phyloP scores from a whole-genome alignment of 371 early-diverging fungal species.

The Fennellomyces sp. region DNA sequence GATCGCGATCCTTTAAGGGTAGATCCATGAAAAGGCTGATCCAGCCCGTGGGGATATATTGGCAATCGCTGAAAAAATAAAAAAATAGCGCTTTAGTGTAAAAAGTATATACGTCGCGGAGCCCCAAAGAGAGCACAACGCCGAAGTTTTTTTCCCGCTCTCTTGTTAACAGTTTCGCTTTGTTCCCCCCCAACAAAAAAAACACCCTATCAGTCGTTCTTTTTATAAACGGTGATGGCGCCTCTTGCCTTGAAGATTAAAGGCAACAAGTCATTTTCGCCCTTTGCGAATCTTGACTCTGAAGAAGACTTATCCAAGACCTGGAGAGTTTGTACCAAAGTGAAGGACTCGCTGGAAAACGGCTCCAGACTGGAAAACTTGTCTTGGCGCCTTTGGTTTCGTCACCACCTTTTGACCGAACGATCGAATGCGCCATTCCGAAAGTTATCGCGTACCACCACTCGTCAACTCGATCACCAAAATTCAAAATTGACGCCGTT shows the following conservation, averaged over 20 bases:
- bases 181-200: background rate
- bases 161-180: background rate
- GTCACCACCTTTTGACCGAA: conserved; percentile 57
- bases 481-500: conserved; percentile 22
- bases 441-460: conserved; percentile 37
- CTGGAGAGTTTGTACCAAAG: conserved; percentile 88
- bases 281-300: conserved; percentile 70
- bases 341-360: conserved; percentile 85
- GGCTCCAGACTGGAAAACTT: conserved; percentile 89
- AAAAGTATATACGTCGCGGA: background rate
- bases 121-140: background rate
- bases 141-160: background rate
- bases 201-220: background rate
- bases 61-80: too few relatives aligned
- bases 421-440: conserved; percentile 32
- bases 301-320: conserved; percentile 75
- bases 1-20: too few relatives aligned
- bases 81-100: too few relatives aligned
- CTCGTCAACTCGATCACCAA: conserved; percentile 38
- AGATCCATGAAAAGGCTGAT: too few relatives aligned
- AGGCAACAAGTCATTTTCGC: conserved; percentile 74
- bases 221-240: conserved; percentile 53
- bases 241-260: conserved; percentile 79
- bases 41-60: too few relatives aligned
- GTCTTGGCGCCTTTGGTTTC: conserved; percentile 87